phyloP scores from a whole-genome alignment of 2,329 filamentous ascomycete genomes.

The Cadophora malorum region DNA sequence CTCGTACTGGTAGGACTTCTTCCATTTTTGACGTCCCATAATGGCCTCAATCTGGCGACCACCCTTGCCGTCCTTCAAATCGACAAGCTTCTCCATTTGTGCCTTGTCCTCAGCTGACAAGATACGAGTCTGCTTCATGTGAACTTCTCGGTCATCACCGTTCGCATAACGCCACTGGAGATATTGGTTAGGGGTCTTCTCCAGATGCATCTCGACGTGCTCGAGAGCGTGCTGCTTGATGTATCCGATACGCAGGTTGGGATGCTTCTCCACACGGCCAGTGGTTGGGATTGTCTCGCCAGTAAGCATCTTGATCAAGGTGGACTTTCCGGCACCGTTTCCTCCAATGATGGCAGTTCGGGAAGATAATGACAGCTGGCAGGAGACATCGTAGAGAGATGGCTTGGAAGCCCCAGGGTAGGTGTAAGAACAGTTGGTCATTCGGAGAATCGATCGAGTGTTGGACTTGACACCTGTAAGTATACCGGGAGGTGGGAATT shows the following conservation, averaged over 20 bases:
- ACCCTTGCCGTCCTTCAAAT: conserved; percentile 83
- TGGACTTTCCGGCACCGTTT: conserved; percentile 98
- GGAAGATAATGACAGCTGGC: conserved; percentile 85
- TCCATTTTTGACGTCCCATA: conserved; percentile 97
- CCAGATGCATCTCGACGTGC: conserved; percentile 99
- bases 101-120: conserved; percentile 83
- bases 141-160: conserved; percentile 94
- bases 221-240: conserved; percentile 99
- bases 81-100: conserved; percentile 91
- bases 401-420: conserved; percentile 91
- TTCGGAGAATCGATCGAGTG: conserved; percentile 92
- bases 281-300: conserved; percentile 84
- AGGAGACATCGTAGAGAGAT: conserved; percentile 86
- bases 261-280: conserved; percentile 96
- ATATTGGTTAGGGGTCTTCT: conserved; percentile 99
- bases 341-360: conserved; percentile 95
- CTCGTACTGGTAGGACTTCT: conserved; percentile 99
- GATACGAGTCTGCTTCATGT: conserved; percentile 96
- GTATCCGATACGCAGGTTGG: conserved; percentile 97
- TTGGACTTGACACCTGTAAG: conserved; percentile 93
- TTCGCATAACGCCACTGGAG: conserved; percentile 98
- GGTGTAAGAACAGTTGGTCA: conserved; percentile 90
- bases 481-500: conserved; percentile 96
- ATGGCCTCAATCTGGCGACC: conserved; percentile 81
- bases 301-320: conserved; percentile 95